These are phyloP conservation scores for Amanita phalloides DNA, from an alignment of 768 basidiomycete genomes.

Conservation along the genomic window DNA sequence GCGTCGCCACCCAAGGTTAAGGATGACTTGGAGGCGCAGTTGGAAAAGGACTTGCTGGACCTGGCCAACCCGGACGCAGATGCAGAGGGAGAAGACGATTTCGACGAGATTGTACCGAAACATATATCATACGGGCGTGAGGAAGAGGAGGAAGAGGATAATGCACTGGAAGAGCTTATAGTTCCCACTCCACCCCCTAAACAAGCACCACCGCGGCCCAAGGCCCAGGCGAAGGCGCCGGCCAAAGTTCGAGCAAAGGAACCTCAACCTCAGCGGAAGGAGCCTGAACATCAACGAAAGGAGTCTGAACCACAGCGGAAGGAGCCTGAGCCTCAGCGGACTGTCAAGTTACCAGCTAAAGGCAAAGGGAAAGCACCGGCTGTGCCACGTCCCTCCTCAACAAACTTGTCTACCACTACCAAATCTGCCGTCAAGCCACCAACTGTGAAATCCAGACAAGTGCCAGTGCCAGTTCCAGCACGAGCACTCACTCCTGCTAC, in stretches of 20 bases:
- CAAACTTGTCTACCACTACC: slow-evolving; percentile 12
- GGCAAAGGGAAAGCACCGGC: slow-evolving; percentile 14
- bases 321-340: slow-evolving; percentile 20
- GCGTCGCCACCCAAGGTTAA: slow-evolving; percentile 12
- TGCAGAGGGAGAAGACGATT: slow-evolving; percentile 28
- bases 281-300: slow-evolving; percentile 14
- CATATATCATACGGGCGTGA: slow-evolving; percentile 12
- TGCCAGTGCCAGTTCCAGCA: neutral
- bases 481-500: slow-evolving; percentile 3
- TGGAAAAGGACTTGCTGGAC: slow-evolving; percentile 17
- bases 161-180: slow-evolving; percentile 15
- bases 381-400: slow-evolving; percentile 10
- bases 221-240: neutral
- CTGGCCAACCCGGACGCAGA: slow-evolving; percentile 12
- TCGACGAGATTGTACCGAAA: slow-evolving; percentile 27
- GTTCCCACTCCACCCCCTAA: slow-evolving; percentile 20
- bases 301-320: slow-evolving; percentile 15
- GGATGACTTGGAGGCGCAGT: slow-evolving; percentile 14
- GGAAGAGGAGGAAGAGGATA: slow-evolving; percentile 27
- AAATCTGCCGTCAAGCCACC: slow-evolving; percentile 6
- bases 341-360: slow-evolving; percentile 14
- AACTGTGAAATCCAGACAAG: slow-evolving; percentile 3
- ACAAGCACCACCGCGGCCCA: slow-evolving; percentile 14
- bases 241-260: slow-evolving; percentile 4
- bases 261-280: slow-evolving; percentile 12